These are phyloP conservation scores for Vicia sativa DNA, from an alignment of 306 rosid genomes.

Conservation along the genomic window DNA sequence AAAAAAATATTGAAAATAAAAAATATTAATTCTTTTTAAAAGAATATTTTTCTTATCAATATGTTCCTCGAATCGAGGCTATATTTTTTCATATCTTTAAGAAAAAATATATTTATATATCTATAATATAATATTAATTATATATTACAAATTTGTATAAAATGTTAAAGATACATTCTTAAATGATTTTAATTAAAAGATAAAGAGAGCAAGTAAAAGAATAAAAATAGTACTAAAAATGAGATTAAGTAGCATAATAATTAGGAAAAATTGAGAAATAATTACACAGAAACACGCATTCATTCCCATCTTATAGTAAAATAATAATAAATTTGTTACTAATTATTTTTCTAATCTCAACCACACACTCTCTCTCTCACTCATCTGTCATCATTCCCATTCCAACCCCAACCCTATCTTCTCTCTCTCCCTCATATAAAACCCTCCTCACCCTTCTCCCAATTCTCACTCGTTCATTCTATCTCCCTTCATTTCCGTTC, in stretches of 20 bases:
- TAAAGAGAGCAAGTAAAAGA: no score
- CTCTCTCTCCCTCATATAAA: slow-evolving; percentile 34
- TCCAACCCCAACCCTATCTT: slow-evolving; percentile 32
- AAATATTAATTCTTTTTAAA: no score
- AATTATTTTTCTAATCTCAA: slow-evolving; percentile 10
- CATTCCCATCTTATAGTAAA: slow-evolving; percentile 6
- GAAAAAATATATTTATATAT: no score
- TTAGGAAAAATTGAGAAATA: slow-evolving; percentile 22
- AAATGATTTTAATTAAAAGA: no score
- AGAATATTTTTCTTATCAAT: no score
- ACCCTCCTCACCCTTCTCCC: slow-evolving; percentile 11
- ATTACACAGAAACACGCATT: slow-evolving; percentile 24
- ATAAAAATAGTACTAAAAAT: background rate
- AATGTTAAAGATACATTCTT: no score
- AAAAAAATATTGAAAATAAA: no score
- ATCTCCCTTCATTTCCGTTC: background rate
- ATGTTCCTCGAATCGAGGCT: no score
- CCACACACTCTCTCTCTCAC: slow-evolving; percentile 21
- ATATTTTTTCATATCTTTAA: no score
- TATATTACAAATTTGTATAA: no score
- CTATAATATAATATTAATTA: no score
- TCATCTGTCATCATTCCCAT: slow-evolving; percentile 36
- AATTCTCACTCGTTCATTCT: background rate
- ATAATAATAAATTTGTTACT: background rate
- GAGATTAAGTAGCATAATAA: slow-evolving; percentile 20